These are phyloP conservation scores for Rhynchospora breviuscula DNA, from an alignment of 176 grass and related monocot genomes.

Conservation along the genomic window DNA sequence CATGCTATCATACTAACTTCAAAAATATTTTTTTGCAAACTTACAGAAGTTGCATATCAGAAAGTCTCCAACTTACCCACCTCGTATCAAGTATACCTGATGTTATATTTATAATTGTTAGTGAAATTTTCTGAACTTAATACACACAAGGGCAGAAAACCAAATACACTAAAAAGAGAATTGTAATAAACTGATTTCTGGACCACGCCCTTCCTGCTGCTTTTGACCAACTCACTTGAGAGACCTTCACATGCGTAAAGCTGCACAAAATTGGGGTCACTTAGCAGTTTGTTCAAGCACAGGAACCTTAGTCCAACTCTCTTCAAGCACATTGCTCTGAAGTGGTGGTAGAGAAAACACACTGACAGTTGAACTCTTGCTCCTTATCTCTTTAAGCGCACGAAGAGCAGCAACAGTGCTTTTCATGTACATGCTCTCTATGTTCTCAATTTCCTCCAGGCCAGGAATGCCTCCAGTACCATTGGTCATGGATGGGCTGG, in stretches of 20 bases:
- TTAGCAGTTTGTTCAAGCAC: slow-evolving; percentile 64
- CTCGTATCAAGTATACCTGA: slow-evolving; percentile 11
- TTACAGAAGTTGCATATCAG: background rate
- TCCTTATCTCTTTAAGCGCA: slow-evolving; percentile 79
- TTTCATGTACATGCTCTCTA: slow-evolving; percentile 96
- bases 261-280: slow-evolving; percentile 20
- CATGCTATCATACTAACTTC: background rate
- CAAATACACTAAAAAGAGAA: slow-evolving; percentile 21
- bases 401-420: slow-evolving; percentile 62
- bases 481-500: slow-evolving; percentile 38
- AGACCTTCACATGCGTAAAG: slow-evolving; percentile 14
- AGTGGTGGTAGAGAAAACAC: slow-evolving; percentile 79
- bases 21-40: background rate
- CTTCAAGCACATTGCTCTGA: slow-evolving; percentile 47
- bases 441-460: slow-evolving; percentile 78
- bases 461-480: slow-evolving; percentile 31
- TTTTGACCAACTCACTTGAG: background rate
- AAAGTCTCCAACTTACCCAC: background rate
- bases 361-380: slow-evolving; percentile 79
- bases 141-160: slow-evolving; percentile 4
- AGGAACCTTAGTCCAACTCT: slow-evolving; percentile 52
- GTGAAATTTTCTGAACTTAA: slow-evolving; percentile 8
- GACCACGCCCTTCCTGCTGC: background rate
- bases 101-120: slow-evolving; percentile 31
- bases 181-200: slow-evolving; percentile 9